phyloP scores from a whole-genome alignment of 202 grass and related monocot genomes.

The Tripidium arundinaceum region DNA sequence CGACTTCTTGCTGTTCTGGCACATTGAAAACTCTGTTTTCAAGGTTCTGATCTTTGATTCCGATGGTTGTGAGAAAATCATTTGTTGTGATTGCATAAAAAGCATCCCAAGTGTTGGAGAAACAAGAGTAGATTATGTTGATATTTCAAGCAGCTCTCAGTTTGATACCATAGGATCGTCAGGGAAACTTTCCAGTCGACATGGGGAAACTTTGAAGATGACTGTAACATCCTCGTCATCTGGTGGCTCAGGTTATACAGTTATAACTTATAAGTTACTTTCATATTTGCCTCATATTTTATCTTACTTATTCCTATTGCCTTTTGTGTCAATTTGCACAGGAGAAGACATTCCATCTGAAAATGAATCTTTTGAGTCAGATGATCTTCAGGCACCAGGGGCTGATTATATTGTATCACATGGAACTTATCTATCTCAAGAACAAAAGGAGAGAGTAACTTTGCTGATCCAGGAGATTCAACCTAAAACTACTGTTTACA shows the following conservation, averaged over 20 bases:
- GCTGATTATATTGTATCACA: conserved; percentile 16
- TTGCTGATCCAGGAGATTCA: conserved; percentile 28
- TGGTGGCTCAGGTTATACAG: neutral
- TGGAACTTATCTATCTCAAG: conserved; percentile 18
- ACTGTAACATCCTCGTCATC: neutral
- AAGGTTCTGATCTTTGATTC: conserved; percentile 37
- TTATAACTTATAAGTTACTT: neutral
- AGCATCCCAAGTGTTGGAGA: neutral
- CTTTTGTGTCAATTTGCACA: neutral
- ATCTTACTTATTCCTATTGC: neutral
- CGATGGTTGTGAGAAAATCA: neutral
- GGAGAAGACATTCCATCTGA: neutral
- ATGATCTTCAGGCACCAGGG: neutral
- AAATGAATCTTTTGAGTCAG: neutral
- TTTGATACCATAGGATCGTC: neutral
- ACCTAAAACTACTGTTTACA: conserved; percentile 25
- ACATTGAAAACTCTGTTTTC: conserved; percentile 36
- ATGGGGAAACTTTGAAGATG: neutral
- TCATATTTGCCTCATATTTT: neutral
- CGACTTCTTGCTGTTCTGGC: conserved; percentile 38
- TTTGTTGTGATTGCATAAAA: neutral
- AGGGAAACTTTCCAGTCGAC: neutral
- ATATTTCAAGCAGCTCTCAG: neutral
- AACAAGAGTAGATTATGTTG: neutral
- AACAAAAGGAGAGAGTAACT: conserved; percentile 29